Conservation (phyloP, 148 eudicot species). For the Rhododendron williamsianum region DNA sequence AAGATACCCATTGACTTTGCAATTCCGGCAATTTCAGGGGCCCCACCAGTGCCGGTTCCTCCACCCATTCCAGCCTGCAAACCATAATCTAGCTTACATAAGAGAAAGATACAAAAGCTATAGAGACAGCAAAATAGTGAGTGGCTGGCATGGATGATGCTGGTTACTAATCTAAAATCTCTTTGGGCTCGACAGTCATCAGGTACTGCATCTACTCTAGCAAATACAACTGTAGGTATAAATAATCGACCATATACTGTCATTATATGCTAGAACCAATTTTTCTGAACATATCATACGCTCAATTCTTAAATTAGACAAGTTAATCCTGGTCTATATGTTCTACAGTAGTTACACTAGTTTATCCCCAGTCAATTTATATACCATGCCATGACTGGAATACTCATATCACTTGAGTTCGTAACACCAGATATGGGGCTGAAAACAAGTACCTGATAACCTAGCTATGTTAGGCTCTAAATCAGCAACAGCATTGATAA, state of each 20-base stretch:
- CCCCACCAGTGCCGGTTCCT: constrained; percentile 99
- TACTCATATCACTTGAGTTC: background rate
- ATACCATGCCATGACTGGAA: background rate
- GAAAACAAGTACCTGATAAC: background rate
- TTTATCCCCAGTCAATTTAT: background rate
- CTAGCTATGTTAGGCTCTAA: background rate
- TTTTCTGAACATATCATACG: background rate
- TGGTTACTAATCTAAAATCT: background rate
- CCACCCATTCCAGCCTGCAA: constrained; percentile 99
- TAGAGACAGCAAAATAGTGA: background rate
- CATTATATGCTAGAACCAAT: background rate
- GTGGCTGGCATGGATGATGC: background rate
- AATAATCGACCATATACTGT: background rate
- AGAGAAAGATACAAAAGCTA: constrained; percentile 5
- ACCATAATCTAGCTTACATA: constrained; percentile 1
- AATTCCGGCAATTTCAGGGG: constrained; percentile 86
- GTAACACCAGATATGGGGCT: background rate
- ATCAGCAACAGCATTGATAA: background rate
- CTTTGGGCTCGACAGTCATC: background rate
- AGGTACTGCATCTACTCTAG: background rate
- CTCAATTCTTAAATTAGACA: background rate
- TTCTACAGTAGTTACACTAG: background rate
- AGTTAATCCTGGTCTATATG: background rate
- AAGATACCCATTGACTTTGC: constrained; percentile 95
- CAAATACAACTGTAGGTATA: background rate